A percentile compares a stretch with the other conserved stretches of the same genome.
Conservation (phyloP, 306 rosid genomes). For the Pachyrhizus erosus region DNA sequence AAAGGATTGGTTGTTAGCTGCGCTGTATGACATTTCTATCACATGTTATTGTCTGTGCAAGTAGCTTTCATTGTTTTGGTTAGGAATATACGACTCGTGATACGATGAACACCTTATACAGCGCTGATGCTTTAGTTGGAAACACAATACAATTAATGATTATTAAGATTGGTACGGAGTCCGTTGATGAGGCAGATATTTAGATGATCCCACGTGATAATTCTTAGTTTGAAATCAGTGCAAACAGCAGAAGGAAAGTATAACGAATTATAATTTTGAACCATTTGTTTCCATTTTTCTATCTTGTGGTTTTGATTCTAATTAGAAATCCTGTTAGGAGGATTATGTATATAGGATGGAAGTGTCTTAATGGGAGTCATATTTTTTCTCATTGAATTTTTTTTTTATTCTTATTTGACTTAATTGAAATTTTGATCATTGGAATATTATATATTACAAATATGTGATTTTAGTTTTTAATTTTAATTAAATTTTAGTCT, state of each 20-base stretch:
- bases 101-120: conserved; percentile 30
- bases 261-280: not conserved
- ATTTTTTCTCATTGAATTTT: not conserved
- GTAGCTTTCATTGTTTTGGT: conserved; percentile 17
- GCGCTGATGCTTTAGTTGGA: conserved; percentile 37
- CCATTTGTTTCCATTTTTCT: not conserved
- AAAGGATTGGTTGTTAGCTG: conserved; percentile 24
- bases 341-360: not conserved
- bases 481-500: too few species aligned
- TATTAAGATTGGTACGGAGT: not conserved
- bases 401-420: not conserved
- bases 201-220: not conserved
- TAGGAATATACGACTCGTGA: conserved; percentile 22
- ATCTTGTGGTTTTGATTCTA: not conserved
- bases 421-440: too few species aligned
- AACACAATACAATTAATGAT: conserved; percentile 26
- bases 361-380: not conserved
- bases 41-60: conserved; percentile 28
- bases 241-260: conserved; percentile 5
- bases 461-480: too few species aligned
- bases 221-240: not conserved
- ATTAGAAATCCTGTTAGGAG: not conserved
- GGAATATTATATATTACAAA: too few species aligned
- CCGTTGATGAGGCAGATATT: conserved; percentile 1
- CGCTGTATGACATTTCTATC: conserved; percentile 23